Evolutionary conservation across 345 rosid species (phyloP), one percentile per base, ranked within the genome.

Genomic region (Populus alba): DNA sequence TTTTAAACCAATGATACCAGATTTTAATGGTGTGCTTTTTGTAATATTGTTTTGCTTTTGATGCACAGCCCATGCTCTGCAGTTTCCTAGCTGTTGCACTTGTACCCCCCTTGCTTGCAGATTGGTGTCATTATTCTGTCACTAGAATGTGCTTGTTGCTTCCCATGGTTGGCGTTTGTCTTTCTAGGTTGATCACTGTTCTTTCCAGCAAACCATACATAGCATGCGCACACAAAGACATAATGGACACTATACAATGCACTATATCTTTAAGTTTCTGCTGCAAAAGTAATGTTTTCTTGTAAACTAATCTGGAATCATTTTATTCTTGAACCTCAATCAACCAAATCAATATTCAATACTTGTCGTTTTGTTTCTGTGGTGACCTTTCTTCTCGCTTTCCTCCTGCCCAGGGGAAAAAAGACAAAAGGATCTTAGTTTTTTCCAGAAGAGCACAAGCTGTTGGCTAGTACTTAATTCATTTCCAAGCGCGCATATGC

Each of bases 101-200:
- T 81, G 81, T 41, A 41, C 79, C 49, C 35, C 47, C 49, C 43
- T 67, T 73, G 65, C 39, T 38, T 33, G 31, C 71, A 51, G 29
- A 51, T 15, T 31, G 47, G 70, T 68, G 61, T 33, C 53, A 78
- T 23, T 77, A 75, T 70, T 70, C 72, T 82, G 81, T 68, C 67
- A 62, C 79, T 69, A 71, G 53, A 75, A 55, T 74, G 71, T 77
- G 47, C 70, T 23, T 76, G 78, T 80, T 80, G 76, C 53, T 79
- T 29, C 73, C 80, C 68, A 29, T 80, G 78, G 86, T 85, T 88
- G 89, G 84, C 88, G 82, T 85, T 81, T 86, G 87, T 84, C 85
- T 76, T 84, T 84, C 86, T 82, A 69, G 55, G 62, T 35, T 51
- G 51, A 75, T 82, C 79, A 75, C 74, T 75, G 70, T 74, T 81